A percentile compares a stretch with the other conserved stretches of the same genome.
Evolutionary conservation across 2,329 filamentous ascomycete species (phyloP).

Genomic region (Cytospora schulzeri): DNA sequence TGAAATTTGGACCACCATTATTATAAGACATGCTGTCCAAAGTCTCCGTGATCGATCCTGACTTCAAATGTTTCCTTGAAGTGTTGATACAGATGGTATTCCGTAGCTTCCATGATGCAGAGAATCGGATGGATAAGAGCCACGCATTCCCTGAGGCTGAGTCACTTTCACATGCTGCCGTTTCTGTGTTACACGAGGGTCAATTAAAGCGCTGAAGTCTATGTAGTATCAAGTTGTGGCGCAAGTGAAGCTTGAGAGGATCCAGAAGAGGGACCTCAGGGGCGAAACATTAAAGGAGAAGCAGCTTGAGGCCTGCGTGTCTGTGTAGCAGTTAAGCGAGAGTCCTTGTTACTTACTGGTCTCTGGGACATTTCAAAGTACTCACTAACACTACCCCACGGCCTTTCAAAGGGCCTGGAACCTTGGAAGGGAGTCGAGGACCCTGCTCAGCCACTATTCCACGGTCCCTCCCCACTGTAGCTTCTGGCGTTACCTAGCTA

Average conservation of each 20-base stretch:
- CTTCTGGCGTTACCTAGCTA: conserved; percentile 15
- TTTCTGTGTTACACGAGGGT: neutral
- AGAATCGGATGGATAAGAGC: neutral
- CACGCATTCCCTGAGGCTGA: neutral
- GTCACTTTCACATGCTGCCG: neutral
- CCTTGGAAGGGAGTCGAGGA: neutral
- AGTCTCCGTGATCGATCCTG: neutral
- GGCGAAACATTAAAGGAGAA: too few relatives aligned
- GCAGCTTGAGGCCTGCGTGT: neutral
- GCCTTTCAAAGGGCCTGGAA: neutral
- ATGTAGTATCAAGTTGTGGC: neutral
- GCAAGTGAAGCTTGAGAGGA: neutral
- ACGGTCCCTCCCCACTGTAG: conserved; percentile 12
- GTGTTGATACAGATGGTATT: neutral
- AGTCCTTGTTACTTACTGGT: neutral
- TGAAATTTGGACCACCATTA: neutral
- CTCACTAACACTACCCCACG: neutral
- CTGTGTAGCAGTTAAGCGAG: neutral
- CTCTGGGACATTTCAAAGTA: neutral
- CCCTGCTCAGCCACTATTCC: conserved; percentile 4
- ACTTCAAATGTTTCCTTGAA: neutral
- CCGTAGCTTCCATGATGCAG: neutral
- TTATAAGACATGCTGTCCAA: neutral
- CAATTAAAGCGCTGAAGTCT: too few relatives aligned
- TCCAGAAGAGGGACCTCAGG: too few relatives aligned